Evolutionary conservation across 257 asterid species (phyloP), one percentile per base, ranked within the genome.

Genomic region (Nicotiana attenuata): DNA sequence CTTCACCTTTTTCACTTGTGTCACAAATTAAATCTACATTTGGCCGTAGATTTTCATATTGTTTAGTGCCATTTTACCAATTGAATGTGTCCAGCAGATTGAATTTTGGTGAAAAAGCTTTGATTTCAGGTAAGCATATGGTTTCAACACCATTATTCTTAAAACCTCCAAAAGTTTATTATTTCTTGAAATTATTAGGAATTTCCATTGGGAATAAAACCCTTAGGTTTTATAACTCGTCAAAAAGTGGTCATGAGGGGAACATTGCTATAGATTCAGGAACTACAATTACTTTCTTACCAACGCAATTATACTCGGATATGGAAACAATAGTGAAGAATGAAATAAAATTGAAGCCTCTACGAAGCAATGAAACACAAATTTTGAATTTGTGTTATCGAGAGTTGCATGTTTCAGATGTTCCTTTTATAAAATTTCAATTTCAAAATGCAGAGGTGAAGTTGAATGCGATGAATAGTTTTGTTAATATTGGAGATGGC

Each of bases 241-340:
- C 82, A 10, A 29, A 75, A 2, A 71, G 59, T 38, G n/a, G 79
- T 22, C 8, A 11, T 2, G 84, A 76, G 45, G 93, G 91, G 1
- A 92, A 91, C 87, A 88, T 91, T 1, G 78, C 90, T 13, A 91
- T 91, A 2, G 98, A 92, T 59, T 87, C 95, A 0, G 98, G 97
- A 5, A 92, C 95, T 1, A 88, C 96, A 0, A 8, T 88, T 14
- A 88, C 95, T 13, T 88, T 81, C 33, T 87, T 92, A 2, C 96
- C 93, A 7, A 4, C 14, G 0, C n/a, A 68, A 0, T 24, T 93
- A 22, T 90, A 87, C 71, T 0, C 9, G 0, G 24, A 82, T 14
- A 60, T 92, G 7, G 81, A 81, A 66, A 20, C 41, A 0, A 78
- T 68, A 0, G 53, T 90, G 73, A 83, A 4, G 53, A 79, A 75